These are phyloP conservation scores for Erysimum cheiranthoides DNA, from an alignment of 345 rosid species.

Conservation along the genomic window DNA sequence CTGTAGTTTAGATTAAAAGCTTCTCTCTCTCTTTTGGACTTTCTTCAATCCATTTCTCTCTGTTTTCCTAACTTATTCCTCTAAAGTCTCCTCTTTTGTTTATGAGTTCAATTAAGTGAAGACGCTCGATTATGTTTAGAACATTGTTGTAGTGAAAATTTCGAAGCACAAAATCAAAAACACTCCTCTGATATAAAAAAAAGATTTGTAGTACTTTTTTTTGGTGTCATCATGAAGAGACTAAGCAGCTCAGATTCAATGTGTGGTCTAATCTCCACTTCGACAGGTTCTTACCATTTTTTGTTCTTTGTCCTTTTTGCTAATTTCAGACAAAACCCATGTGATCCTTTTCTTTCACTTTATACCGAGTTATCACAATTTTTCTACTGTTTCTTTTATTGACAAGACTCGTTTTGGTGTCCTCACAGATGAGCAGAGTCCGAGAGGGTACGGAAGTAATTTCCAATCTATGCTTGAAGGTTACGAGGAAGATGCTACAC, in stretches of 20 bases:
- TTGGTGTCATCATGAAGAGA: conserved; percentile 74
- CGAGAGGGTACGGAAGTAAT: conserved; percentile 66
- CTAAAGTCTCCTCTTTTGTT: conserved; percentile 18
- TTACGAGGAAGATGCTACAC: conserved; percentile 74
- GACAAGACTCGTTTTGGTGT: conserved; percentile 21
- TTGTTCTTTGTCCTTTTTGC: conserved; percentile 12
- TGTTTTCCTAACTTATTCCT: not conserved
- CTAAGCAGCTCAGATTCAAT: conserved; percentile 84
- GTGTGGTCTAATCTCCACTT: conserved; percentile 79
- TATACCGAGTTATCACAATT: conserved; percentile 1
- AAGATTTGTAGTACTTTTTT: not conserved
- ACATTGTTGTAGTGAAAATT: conserved; percentile 32
- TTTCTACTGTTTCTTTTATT: not conserved
- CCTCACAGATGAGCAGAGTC: conserved; percentile 67
- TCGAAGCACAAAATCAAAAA: not conserved
- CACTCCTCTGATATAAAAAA: not conserved
- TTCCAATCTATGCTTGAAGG: conserved; percentile 82
- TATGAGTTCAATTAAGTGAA: conserved; percentile 47
- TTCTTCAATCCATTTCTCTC: not conserved
- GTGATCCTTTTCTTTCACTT: conserved; percentile 28
- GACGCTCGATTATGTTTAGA: conserved; percentile 45
- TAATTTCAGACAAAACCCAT: conserved; percentile 35
- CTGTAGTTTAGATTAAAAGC: not conserved
- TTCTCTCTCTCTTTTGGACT: conserved; percentile 29
- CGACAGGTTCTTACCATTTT: conserved; percentile 56